phyloP scores from a whole-genome alignment of 106 monocot species.

The Dendrobium chrysotoxum region DNA sequence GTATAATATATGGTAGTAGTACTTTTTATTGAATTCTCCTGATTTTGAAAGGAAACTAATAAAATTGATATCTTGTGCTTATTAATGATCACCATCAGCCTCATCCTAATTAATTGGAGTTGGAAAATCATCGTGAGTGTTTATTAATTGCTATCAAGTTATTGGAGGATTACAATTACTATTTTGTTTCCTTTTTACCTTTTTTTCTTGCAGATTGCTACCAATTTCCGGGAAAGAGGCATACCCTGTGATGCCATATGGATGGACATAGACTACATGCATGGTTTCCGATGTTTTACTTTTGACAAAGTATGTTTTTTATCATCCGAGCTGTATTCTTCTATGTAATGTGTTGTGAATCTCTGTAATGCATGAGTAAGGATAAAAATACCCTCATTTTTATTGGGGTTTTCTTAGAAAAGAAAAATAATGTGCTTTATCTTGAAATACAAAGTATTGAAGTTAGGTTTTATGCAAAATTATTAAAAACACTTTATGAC shows the following conservation, averaged over 20 bases:
- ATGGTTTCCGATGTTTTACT: slow-evolving; percentile 96
- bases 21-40: neutral
- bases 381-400: neutral
- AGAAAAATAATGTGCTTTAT: neutral
- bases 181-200: neutral
- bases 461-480: neutral
- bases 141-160: neutral
- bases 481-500: neutral
- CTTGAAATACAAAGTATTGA: neutral
- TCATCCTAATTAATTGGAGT: neutral
- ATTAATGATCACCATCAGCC: neutral
- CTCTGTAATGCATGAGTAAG: neutral
- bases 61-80: neutral
- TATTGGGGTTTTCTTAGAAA: neutral
- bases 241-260: slow-evolving; percentile 99
- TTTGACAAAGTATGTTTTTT: slow-evolving; percentile 68
- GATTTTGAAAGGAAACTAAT: neutral
- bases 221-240: slow-evolving; percentile 79
- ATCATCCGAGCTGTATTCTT: too few relatives aligned
- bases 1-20: neutral
- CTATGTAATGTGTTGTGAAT: neutral
- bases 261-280: slow-evolving; percentile 99
- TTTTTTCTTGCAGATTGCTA: slow-evolving; percentile 53
- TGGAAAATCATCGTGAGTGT: neutral
- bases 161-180: neutral